A percentile compares a stretch with the other conserved stretches of the same genome.
Conservation (phyloP, 768 basidiomycete genomes). For the Xerocomellus amylosporus region DNA sequence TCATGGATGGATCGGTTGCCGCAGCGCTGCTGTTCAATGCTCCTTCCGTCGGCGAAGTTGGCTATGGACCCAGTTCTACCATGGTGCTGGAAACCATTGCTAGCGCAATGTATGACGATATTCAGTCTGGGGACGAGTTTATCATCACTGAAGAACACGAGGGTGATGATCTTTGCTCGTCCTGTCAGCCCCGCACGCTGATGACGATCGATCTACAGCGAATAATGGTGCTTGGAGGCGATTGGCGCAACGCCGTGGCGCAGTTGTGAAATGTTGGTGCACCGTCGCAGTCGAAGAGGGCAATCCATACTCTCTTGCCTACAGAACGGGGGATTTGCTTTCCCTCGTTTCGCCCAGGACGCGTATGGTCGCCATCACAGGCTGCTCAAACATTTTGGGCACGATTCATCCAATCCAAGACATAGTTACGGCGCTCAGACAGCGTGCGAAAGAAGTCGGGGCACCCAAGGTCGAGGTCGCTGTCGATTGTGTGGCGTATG, state of each 20-base stretch:
- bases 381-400: constrained; percentile 75
- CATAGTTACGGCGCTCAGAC: constrained; percentile 49
- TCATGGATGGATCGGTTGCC: constrained; percentile 47
- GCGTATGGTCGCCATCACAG: constrained; percentile 70
- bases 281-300: constrained; percentile 43
- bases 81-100: constrained; percentile 69
- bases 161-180: constrained; percentile 40
- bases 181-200: neutral
- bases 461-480: constrained; percentile 61
- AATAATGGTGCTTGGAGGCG: constrained; percentile 78
- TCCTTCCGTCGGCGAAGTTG: constrained; percentile 57
- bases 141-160: constrained; percentile 81
- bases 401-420: constrained; percentile 60
- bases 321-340: constrained; percentile 54
- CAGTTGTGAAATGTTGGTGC: constrained; percentile 58
- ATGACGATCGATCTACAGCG: constrained; percentile 38
- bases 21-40: constrained; percentile 66
- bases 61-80: constrained; percentile 65
- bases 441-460: constrained; percentile 49
- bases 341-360: constrained; percentile 64
- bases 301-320: constrained; percentile 66
- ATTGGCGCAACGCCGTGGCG: constrained; percentile 56
- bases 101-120: constrained; percentile 52
- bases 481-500: constrained; percentile 78
- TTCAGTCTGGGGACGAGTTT: constrained; percentile 65